Conservation (phyloP, 371 early-diverging fungal species). For the Nosema muscidifuracis region DNA sequence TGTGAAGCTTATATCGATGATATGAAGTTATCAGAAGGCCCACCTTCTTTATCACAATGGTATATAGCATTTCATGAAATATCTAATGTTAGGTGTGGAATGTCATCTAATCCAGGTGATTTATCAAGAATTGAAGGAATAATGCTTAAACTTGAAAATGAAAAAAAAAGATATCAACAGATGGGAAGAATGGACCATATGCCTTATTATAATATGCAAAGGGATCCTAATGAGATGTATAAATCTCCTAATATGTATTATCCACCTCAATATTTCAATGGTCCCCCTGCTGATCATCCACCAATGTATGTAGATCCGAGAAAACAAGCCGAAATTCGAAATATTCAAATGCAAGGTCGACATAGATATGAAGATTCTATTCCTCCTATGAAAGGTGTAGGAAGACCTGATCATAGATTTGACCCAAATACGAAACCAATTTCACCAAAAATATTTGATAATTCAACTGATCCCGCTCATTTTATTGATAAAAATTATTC, state of each 20-base stretch:
- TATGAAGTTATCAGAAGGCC: slow-evolving; percentile 27
- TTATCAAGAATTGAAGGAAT: slow-evolving; percentile 53
- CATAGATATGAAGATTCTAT: background rate
- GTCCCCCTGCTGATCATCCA: no score
- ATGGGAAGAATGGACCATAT: slow-evolving; percentile 31
- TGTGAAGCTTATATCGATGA: slow-evolving; percentile 53
- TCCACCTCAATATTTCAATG: background rate
- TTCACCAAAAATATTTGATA: background rate
- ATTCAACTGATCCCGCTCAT: background rate
- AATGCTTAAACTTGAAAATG: slow-evolving; percentile 57
- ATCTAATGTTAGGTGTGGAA: slow-evolving; percentile 58
- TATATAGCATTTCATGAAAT: slow-evolving; percentile 60
- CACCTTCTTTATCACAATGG: slow-evolving; percentile 58
- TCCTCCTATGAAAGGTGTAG: background rate
- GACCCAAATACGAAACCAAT: background rate
- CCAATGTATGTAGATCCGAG: background rate
- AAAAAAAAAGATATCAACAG: slow-evolving; percentile 50
- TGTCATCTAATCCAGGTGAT: slow-evolving; percentile 7
- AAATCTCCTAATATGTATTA: background rate
- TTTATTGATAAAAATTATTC: slow-evolving; percentile 1
- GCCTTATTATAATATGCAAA: background rate
- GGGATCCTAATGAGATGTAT: background rate
- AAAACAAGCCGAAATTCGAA: background rate
- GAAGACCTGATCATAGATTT: background rate
- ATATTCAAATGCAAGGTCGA: background rate